Conservation (phyloP, 2,329 filamentous ascomycete species). For the Cephalotrichum gorgonifer region DNA sequence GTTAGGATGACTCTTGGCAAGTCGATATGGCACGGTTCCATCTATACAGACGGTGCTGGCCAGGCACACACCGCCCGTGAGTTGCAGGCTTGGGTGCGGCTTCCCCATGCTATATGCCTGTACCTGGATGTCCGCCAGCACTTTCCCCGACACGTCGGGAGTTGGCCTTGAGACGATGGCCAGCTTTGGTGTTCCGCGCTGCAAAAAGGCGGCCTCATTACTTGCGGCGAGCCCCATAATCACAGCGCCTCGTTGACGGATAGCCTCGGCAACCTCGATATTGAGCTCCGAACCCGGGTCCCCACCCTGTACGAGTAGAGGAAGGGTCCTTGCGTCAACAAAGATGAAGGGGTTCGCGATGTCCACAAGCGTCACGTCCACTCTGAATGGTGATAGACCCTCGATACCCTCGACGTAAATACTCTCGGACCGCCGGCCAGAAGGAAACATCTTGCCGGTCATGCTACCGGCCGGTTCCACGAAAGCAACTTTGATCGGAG, state of each 20-base stretch:
- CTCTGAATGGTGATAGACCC: conserved; percentile 14
- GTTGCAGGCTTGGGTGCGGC: conserved; percentile 39
- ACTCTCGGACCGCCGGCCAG: conserved; percentile 34
- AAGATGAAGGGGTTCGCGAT: conserved; percentile 34
- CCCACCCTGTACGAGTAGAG: background rate
- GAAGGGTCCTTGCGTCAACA: conserved; percentile 24
- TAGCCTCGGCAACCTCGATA: conserved; percentile 30
- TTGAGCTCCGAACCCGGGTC: conserved; percentile 2
- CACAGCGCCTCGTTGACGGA: conserved; percentile 42
- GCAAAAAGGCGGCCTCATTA: conserved; percentile 20
- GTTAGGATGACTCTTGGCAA: conserved; percentile 5
- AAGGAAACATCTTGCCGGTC: conserved; percentile 48
- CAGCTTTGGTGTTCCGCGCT: conserved; percentile 40
- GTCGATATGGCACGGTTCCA: conserved; percentile 25
- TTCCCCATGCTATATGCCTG: conserved; percentile 38
- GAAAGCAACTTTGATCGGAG: conserved; percentile 47
- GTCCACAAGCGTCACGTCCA: conserved; percentile 21
- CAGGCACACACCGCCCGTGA: conserved; percentile 38
- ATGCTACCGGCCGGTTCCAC: conserved; percentile 49
- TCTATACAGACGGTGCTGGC: conserved; percentile 29
- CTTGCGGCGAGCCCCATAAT: conserved; percentile 43
- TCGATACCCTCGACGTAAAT: conserved; percentile 26
- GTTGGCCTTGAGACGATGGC: conserved; percentile 34
- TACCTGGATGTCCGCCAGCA: conserved; percentile 22
- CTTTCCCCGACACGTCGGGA: conserved; percentile 16